Percentiles rank a stretch among this genome's conserved stretches.
phyloP scores from a whole-genome alignment of 1,139 yeast genomes.

The Saccharomyces pastorianus region DNA sequence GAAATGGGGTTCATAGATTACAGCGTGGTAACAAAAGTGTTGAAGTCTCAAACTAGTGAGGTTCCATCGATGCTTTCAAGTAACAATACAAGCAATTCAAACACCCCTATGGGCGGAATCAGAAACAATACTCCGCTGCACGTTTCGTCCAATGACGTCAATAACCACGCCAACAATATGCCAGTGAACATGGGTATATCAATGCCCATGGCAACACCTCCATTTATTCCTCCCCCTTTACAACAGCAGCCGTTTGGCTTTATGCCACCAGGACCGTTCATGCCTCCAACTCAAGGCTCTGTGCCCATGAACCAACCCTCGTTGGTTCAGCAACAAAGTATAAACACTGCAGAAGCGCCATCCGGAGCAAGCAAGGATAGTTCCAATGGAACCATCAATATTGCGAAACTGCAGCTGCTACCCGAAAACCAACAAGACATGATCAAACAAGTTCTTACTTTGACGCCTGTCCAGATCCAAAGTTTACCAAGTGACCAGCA shows the following conservation, averaged over 20 bases:
- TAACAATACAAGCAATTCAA: conserved; percentile 1
- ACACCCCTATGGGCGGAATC: conserved; percentile 7
- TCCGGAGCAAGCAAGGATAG: background rate
- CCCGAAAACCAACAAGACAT: conserved; percentile 53
- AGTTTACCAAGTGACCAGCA: conserved; percentile 54
- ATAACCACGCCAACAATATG: background rate
- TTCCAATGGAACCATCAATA: conserved; percentile 9
- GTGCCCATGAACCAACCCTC: background rate
- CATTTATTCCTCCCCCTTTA: background rate
- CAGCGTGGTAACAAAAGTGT: conserved; percentile 47
- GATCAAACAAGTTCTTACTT: conserved; percentile 54
- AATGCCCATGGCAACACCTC: conserved; percentile 1
- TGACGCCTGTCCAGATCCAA: conserved; percentile 49
- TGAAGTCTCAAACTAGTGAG: conserved; percentile 14
- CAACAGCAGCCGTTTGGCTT: background rate
- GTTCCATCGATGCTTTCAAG: background rate
- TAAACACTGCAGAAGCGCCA: background rate
- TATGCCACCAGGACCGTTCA: background rate
- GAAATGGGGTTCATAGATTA: conserved; percentile 68
- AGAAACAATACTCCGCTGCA: conserved; percentile 2
- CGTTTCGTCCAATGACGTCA: background rate
- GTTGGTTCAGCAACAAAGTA: background rate
- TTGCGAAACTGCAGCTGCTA: conserved; percentile 19
- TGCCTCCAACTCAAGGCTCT: background rate
- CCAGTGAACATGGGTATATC: background rate